Evolutionary conservation across 257 asterid genomes (phyloP).

Genomic region (Lantana camara): DNA sequence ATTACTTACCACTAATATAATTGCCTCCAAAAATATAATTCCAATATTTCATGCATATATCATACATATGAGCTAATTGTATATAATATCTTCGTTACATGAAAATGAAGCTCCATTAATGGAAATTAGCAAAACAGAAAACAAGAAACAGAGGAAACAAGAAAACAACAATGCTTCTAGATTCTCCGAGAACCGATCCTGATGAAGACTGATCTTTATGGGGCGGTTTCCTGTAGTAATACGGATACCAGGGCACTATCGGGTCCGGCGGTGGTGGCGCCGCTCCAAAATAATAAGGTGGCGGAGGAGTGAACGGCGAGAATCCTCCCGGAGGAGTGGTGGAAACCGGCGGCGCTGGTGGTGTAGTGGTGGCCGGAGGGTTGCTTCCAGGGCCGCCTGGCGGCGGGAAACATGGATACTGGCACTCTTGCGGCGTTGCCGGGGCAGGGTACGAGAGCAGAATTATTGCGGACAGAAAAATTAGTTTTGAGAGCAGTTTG

Average conservation of each 20-base stretch:
- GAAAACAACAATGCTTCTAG: constrained; percentile 23
- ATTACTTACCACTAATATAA: neutral
- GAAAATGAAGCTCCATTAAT: constrained; percentile 27
- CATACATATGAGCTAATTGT: constrained; percentile 5
- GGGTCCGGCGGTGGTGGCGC: constrained; percentile 83
- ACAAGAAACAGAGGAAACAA: constrained; percentile 25
- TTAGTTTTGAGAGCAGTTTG: constrained; percentile 38
- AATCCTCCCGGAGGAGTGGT: constrained; percentile 42
- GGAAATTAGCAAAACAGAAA: constrained; percentile 11
- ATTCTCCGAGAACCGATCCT: constrained; percentile 22
- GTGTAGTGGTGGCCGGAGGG: constrained; percentile 53
- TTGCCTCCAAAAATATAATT: constrained; percentile 20
- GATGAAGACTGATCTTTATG: constrained; percentile 61
- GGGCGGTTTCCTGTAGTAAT: constrained; percentile 70
- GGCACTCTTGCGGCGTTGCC: constrained; percentile 70
- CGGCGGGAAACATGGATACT: constrained; percentile 89
- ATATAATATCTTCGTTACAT: constrained; percentile 28
- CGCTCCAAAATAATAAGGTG: constrained; percentile 43
- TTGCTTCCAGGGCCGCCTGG: constrained; percentile 70
- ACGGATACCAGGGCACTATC: constrained; percentile 82
- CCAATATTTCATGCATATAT: neutral
- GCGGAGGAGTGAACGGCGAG: constrained; percentile 37
- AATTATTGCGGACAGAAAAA: constrained; percentile 36
- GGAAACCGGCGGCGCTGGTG: constrained; percentile 53
- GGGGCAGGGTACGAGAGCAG: constrained; percentile 37